phyloP scores from a whole-genome alignment of 768 basidiomycete genomes.

The Lactarius sanguifluus region DNA sequence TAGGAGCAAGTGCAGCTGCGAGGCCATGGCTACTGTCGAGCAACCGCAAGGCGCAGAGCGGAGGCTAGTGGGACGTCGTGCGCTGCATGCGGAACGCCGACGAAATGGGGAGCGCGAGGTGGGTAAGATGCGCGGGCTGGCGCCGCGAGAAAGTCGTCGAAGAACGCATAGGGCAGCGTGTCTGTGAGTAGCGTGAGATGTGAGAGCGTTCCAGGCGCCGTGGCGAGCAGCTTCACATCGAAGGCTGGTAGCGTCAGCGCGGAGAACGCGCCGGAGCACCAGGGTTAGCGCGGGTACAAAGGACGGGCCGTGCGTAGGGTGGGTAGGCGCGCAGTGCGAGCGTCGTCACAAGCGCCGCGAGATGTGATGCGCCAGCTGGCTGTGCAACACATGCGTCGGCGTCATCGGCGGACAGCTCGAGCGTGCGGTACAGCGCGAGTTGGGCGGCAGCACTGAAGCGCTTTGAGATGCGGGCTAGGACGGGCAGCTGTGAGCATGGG shows the following conservation, averaged over 20 bases:
- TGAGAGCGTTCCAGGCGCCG: conserved; percentile 31
- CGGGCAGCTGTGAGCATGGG: conserved; percentile 27
- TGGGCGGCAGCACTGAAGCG: conserved; percentile 32
- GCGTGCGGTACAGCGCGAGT: conserved; percentile 31
- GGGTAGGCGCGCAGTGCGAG: conserved; percentile 28
- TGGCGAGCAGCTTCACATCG: conserved; percentile 32
- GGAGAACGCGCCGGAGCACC: conserved; percentile 33
- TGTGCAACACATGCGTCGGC: conserved; percentile 31
- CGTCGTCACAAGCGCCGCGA: conserved; percentile 33
- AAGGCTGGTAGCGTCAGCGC: conserved; percentile 34
- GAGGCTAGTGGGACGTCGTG: conserved; percentile 23
- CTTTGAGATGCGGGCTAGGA: conserved; percentile 32
- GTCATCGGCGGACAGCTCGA: conserved; percentile 29
- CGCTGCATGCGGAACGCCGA: conserved; percentile 1
- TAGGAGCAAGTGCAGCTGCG: conserved; percentile 32
- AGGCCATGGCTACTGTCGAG: conserved; percentile 33
- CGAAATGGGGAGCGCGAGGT: conserved; percentile 20
- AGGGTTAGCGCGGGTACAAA: conserved; percentile 32
- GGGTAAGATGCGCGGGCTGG: conserved; percentile 29
- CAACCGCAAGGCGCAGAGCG: conserved; percentile 28
- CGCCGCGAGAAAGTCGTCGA: conserved; percentile 32
- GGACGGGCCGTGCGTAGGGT: conserved; percentile 20
- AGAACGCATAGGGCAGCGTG: conserved; percentile 30
- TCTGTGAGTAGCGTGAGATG: conserved; percentile 32
- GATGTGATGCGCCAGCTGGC: too few species aligned